phyloP scores from a whole-genome alignment of 2,329 filamentous ascomycete genomes.

The Fusarium papillatum region DNA sequence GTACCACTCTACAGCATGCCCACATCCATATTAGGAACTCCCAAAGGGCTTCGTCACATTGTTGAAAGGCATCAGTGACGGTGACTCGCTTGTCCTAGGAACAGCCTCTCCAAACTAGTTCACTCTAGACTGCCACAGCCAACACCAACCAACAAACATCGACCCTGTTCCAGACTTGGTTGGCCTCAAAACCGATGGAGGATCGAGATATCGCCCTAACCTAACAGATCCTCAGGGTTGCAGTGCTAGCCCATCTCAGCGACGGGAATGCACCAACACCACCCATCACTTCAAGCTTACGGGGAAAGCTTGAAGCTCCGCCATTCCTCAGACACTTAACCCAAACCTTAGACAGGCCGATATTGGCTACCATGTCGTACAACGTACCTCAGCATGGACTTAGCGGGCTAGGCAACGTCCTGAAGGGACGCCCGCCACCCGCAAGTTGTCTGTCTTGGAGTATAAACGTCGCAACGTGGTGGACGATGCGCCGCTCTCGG shows the following conservation, averaged over 20 bases:
- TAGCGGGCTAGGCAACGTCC: background rate
- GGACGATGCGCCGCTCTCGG: background rate
- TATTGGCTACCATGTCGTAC: conserved; percentile 16
- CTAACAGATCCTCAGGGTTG: background rate
- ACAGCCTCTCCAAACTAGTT: background rate
- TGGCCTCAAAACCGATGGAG: background rate
- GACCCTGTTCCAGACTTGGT: background rate
- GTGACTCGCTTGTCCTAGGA: background rate
- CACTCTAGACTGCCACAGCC: background rate
- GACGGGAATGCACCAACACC: background rate
- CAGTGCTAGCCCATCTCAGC: background rate
- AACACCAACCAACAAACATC: background rate
- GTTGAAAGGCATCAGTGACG: background rate
- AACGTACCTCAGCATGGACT: conserved; percentile 15
- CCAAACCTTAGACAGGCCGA: background rate
- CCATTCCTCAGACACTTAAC: conserved; percentile 3
- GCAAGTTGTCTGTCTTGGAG: background rate
- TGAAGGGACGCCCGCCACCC: conserved; percentile 16
- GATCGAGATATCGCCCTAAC: background rate
- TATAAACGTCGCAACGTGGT: background rate
- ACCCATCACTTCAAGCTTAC: background rate
- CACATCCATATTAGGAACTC: background rate
- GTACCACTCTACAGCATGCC: background rate
- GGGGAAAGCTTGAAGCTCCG: conserved; percentile 13
- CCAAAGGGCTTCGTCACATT: background rate